A percentile compares a stretch with the other conserved stretches of the same genome.
Conservation (phyloP, 2,329 filamentous ascomycete genomes). For the Trichoderma sp. region DNA sequence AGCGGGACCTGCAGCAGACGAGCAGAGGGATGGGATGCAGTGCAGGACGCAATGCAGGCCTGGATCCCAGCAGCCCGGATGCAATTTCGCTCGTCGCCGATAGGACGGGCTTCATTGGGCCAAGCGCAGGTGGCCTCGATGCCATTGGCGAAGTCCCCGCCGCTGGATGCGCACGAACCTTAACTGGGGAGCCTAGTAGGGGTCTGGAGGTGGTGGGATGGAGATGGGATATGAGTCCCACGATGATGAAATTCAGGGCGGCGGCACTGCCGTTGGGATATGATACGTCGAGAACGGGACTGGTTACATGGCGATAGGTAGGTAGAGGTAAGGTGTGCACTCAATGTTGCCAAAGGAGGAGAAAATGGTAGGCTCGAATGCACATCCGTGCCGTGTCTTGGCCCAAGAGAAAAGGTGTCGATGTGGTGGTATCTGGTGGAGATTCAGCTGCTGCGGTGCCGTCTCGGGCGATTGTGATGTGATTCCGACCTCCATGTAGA, state of each 20-base stretch:
- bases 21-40: neutral
- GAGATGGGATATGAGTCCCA: neutral
- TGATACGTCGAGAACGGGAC: neutral
- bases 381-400: too few relatives aligned
- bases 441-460: neutral
- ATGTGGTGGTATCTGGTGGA: neutral
- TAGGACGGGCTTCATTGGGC: conserved; percentile 8
- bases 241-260: neutral
- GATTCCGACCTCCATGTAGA: neutral
- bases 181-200: conserved; percentile 8
- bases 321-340: neutral
- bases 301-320: too few relatives aligned
- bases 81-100: conserved; percentile 24
- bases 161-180: conserved; percentile 1
- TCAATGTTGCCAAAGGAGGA: neutral
- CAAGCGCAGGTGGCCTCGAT: neutral
- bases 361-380: neutral
- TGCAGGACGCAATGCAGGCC: neutral
- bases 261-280: neutral
- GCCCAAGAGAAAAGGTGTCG: neutral
- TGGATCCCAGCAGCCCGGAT: conserved; percentile 12
- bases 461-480: conserved; percentile 8
- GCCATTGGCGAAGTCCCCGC: neutral
- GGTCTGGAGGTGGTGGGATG: neutral
- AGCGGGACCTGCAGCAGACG: neutral